Evolutionary conservation across 805 yeast genomes (phyloP), one percentile per base, ranked within the genome.

Genomic region (Wickerhamomyces hampshirensis): DNA sequence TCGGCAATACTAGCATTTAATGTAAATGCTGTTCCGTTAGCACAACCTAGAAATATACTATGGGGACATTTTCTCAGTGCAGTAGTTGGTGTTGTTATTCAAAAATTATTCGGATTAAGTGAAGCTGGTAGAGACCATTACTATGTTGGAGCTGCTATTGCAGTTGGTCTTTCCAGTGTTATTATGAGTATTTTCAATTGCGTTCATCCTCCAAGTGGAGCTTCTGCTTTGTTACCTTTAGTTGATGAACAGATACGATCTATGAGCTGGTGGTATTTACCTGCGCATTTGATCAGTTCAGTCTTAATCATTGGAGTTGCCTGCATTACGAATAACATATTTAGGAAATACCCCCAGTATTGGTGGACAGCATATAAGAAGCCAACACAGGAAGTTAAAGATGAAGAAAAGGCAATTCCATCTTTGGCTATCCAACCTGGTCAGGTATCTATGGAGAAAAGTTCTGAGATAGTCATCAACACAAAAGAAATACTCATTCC

Each of bases 161-260:
- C 77, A 26, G 81, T 77, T 6, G 80, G 69, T 0, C 40, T 75
- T 5, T 48, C 80, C 2, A 70, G 80, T 7, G 75, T 73, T 9
- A 54, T 60, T 3, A 77, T 77, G 82, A 57, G 71, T 11, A 42
- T 76, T 1, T 54, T 68, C 5, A 75, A 75, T 42, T 70, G 78
- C 39, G 72, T 77, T 1, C 86, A 80, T 51, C 87, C 87, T 0
- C 87, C 87, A 0, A 78, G 80, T 1, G 87, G 87, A 3, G 85
- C 86, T 1, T 69, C 80, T 8, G 84, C 86, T 0, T 50, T 80
- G 26, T 55, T 80, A 7, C 83, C 85, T 0, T 57, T 68, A 2
- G 48, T 71, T 0, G 80, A 76, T 35, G 69, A 52, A 1, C 44
- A 49, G 6, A 60, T 77, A 4, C 53, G 74, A 10, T 44, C 34